Base-by-base conservation (phyloP, 2,329 filamentous ascomycete species). In the Talaromyces rugulosus region DNA sequence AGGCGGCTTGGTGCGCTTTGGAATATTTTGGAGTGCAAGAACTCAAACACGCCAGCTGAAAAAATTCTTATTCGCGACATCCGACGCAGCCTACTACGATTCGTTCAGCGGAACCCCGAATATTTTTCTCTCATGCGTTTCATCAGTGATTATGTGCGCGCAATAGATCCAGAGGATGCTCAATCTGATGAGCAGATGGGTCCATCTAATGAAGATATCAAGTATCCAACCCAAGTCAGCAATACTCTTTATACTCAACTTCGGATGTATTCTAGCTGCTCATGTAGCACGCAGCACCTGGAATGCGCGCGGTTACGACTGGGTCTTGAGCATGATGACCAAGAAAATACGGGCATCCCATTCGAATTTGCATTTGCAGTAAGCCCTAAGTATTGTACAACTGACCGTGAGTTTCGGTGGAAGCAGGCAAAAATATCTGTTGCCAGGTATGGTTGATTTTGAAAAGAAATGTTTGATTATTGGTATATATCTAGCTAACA, bases 181-280 rank as follows among this genome's bases (percentile, higher is more conserved):
- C 27, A 2, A 4, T 12, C 23, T 12, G 57, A 54, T 11, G 50
- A 59, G 5, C n/a, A 44, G 30, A 40, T 36, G 34, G 5, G 8
- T 30, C 53, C 40, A 9, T 33, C 3, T 28, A 7, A 44, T 44
- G n/a, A 23, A 8, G 33, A 56, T 56, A 9, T n/a, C 23, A 56
- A 59, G n/a, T 59, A 54, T 23, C 23, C 50, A n/a, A 12, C 18
- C 8, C 31, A 42, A 6, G 34, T 53, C 6, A 44, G 31, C 28
- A 52, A 59, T 53, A 44, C 30, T 7, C 47, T 59, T 53, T 59
- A 59, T 33, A 52, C n/a, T 8, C 57, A 59, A 8, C 57, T 59
- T 28, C 57, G 57, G 40, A 18, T 59, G n/a, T 28, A 59, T 50
- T 52, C 57, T 16, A 33, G 18, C 33, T 59, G 57, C 57, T 40